Conservation (phyloP, 2,329 filamentous ascomycete species). For the Sporothrix dimorphospora region DNA sequence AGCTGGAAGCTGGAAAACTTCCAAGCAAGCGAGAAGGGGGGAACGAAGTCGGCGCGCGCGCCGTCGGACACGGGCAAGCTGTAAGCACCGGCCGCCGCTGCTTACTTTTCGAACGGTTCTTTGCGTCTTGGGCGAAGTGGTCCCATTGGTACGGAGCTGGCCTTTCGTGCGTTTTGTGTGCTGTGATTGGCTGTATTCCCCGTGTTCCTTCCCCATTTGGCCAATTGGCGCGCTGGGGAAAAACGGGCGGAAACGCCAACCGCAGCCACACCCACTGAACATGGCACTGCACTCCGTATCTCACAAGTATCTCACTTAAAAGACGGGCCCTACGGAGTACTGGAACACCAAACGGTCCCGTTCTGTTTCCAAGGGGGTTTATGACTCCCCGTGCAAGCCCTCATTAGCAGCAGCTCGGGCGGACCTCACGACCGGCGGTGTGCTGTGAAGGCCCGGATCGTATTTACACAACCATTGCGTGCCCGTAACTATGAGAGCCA, state of each 20-base stretch:
- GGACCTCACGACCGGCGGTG: constrained; percentile 6
- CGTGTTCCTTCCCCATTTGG: neutral
- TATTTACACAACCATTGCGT: neutral
- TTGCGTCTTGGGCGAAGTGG: neutral
- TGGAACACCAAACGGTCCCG: neutral
- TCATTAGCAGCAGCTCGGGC: constrained; percentile 1
- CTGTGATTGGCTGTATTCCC: constrained; percentile 3
- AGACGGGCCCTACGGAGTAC: too few species aligned
- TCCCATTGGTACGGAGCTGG: constrained; percentile 6
- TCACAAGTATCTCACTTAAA: too few species aligned
- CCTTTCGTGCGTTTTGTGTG: neutral
- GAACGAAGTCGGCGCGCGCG: neutral
- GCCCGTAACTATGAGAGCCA: neutral
- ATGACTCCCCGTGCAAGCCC: neutral
- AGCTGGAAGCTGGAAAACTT: neutral
- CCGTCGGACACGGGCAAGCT: constrained; percentile 25
- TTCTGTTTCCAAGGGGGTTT: neutral
- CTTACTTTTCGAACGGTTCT: constrained; percentile 16
- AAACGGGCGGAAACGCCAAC: constrained; percentile 16
- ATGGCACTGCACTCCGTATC: neutral
- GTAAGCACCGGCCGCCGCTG: constrained; percentile 15
- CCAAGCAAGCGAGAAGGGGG: neutral
- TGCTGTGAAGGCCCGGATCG: neutral
- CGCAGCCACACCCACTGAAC: neutral
- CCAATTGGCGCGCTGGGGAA: neutral